Percentiles rank a stretch among this genome's conserved stretches.
Evolutionary conservation across 2,329 filamentous ascomycete species (phyloP).

Genomic region (Pleoardoris graminearum): DNA sequence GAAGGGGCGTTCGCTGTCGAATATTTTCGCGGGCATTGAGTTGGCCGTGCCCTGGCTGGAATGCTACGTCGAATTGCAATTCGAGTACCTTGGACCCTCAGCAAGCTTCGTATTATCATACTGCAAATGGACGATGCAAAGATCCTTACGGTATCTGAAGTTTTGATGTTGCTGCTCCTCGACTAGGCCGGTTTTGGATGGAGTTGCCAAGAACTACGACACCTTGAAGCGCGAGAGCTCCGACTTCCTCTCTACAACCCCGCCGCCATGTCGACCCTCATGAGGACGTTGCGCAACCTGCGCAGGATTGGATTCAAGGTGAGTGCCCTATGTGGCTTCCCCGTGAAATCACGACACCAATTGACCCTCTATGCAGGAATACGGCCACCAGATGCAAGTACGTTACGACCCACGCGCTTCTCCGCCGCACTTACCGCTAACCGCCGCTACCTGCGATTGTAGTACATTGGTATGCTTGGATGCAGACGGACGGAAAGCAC

Average conservation of each 20-base stretch:
- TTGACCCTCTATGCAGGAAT: slow-evolving; percentile 64
- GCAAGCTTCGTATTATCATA: slow-evolving; percentile 42
- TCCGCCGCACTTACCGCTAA: slow-evolving; percentile 29
- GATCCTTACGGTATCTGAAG: slow-evolving; percentile 16
- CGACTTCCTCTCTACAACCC: slow-evolving; percentile 22
- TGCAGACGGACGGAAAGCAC: background rate
- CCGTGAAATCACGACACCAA: slow-evolving; percentile 31
- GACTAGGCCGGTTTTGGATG: slow-evolving; percentile 6
- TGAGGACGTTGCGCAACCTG: slow-evolving; percentile 83
- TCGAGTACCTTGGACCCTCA: slow-evolving; percentile 30
- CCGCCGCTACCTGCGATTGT: slow-evolving; percentile 23
- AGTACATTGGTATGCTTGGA: slow-evolving; percentile 45
- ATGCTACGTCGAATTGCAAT: slow-evolving; percentile 20
- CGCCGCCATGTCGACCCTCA: slow-evolving; percentile 82
- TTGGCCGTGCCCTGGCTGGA: slow-evolving; percentile 17
- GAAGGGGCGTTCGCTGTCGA: slow-evolving; percentile 37
- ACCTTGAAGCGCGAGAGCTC: slow-evolving; percentile 26
- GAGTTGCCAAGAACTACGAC: slow-evolving; percentile 8
- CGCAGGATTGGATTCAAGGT: slow-evolving; percentile 89
- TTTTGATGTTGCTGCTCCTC: slow-evolving; percentile 32
- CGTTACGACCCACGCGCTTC: slow-evolving; percentile 45
- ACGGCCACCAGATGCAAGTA: slow-evolving; percentile 91
- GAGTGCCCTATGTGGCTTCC: slow-evolving; percentile 29
- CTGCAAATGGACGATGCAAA: slow-evolving; percentile 9
- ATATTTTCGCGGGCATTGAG: slow-evolving; percentile 35